Conservation (phyloP, 257 asterid genomes). For the Solanum pinnatisectum region DNA sequence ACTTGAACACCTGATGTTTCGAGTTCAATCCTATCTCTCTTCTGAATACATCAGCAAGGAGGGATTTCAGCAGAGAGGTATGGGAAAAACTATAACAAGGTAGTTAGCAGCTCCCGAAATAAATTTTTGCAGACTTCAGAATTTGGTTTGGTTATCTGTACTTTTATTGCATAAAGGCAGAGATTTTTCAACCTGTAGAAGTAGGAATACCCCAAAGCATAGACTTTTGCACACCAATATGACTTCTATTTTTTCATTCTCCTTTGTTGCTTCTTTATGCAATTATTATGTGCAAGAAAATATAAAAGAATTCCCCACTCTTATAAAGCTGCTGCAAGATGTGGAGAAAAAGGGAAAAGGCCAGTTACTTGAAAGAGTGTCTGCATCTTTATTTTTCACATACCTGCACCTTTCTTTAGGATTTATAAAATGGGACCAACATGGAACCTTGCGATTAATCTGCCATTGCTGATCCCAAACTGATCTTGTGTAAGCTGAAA, state of each 20-base stretch:
- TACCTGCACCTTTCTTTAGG: conserved; percentile 63
- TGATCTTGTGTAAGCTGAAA: conserved; percentile 38
- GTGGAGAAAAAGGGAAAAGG: neutral
- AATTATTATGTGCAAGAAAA: neutral
- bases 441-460: conserved; percentile 57
- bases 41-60: neutral
- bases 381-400: neutral
- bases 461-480: conserved; percentile 72
- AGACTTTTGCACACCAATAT: neutral
- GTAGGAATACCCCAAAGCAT: neutral
- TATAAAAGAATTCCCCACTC: neutral
- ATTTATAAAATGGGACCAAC: conserved; percentile 72
- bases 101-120: neutral
- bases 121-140: neutral
- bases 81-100: neutral
- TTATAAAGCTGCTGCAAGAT: neutral
- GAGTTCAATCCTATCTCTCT: neutral
- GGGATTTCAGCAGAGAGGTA: neutral
- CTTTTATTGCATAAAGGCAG: neutral
- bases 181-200: neutral
- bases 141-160: neutral
- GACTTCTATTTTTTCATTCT: neutral
- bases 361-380: neutral
- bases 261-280: neutral
- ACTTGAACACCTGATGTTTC: neutral